Evolutionary conservation across 1,284 basidiomycete genomes (phyloP), one percentile per base, ranked within the genome.

Genomic region (Ustilago trichophora): DNA sequence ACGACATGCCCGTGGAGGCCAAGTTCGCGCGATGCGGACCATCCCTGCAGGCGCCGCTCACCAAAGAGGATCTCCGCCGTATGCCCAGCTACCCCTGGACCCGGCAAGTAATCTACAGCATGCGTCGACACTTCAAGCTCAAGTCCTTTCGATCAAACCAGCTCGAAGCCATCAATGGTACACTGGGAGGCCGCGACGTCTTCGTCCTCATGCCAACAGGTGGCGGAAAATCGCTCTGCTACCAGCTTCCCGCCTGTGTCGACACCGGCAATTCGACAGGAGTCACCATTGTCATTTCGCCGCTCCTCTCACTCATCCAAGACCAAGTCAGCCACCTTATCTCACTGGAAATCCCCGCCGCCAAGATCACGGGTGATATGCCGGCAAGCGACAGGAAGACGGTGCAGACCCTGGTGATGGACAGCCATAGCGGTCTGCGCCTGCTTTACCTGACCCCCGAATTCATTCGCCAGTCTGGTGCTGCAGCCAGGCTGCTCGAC

Each of bases 151-250:
- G 94, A 13, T 83, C 82, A 5, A 91, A 97, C 80, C 96, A 98
- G 81, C 86, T 92, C 32, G 89, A 92, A 75, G 93, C 91, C 0
- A 91, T 98, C 73, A 87, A 88, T 44, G 89, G 89, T 3, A 89
- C 91, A 0, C 84, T 98, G 80, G 84, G 85, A 0, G 93, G 90
- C 3, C 86, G 85, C 42, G 94, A 98, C 76, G 92, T 93, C 13
- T 93, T 98, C 72, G 91, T 97, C 16, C 86, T 98, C 6, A 95
- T 98, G 88, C 95, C 96, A 0, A 98, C 95, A 0, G 95, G 95
- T 24, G 95, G 94, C 6, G 95, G 94, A 0, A 98, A 98, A 83
- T 84, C 85, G 80, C 69, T 86, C 21, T 85, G 84, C 34, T 87
- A 88, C 73, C 74, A 76, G 55, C 86, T 98, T 0, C 95, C 95